Evolutionary conservation across 164 flowering plant genomes (phyloP).

Genomic region (Chloranthus sessilifolius): DNA sequence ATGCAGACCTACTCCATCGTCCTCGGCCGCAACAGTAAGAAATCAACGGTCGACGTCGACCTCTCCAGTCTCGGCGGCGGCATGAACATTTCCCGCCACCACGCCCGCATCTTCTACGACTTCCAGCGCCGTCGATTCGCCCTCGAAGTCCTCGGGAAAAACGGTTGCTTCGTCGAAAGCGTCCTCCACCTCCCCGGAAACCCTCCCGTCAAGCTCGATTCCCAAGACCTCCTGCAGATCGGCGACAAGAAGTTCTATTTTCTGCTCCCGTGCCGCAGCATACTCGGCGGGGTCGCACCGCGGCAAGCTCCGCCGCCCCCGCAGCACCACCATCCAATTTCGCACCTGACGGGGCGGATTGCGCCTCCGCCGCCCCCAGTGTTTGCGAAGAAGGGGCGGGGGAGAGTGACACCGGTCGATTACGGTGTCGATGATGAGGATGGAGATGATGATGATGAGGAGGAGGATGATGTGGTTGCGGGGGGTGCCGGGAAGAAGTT

Average conservation of each 20-base stretch:
- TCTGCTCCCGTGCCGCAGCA: constrained; percentile 66
- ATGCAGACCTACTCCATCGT: constrained; percentile 97
- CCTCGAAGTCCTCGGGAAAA: constrained; percentile 88
- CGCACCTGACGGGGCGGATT: not conserved
- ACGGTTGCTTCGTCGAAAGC: constrained; percentile 90
- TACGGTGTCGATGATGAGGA: constrained; percentile 39
- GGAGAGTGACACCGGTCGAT: constrained; percentile 24
- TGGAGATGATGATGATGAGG: constrained; percentile 40
- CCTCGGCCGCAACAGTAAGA: constrained; percentile 86
- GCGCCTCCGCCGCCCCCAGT: not conserved
- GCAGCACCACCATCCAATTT: constrained; percentile 9
- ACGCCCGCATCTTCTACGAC: constrained; percentile 99
- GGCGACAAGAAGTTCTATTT: constrained; percentile 98
- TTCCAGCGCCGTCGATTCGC: constrained; percentile 90
- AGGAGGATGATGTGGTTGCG: constrained; percentile 21
- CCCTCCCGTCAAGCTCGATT: constrained; percentile 83
- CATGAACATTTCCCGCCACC: constrained; percentile 98
- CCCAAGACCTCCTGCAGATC: constrained; percentile 89
- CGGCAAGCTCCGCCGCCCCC: constrained; percentile 10
- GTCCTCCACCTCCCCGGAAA: constrained; percentile 88
- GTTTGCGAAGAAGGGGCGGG: constrained; percentile 33
- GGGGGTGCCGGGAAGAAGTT: constrained; percentile 33
- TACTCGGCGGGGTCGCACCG: constrained; percentile 28
- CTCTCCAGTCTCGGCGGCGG: constrained; percentile 92
- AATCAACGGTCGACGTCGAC: constrained; percentile 88